phyloP scores from a whole-genome alignment of 768 basidiomycete species.

The Lentinula guzmanii region DNA sequence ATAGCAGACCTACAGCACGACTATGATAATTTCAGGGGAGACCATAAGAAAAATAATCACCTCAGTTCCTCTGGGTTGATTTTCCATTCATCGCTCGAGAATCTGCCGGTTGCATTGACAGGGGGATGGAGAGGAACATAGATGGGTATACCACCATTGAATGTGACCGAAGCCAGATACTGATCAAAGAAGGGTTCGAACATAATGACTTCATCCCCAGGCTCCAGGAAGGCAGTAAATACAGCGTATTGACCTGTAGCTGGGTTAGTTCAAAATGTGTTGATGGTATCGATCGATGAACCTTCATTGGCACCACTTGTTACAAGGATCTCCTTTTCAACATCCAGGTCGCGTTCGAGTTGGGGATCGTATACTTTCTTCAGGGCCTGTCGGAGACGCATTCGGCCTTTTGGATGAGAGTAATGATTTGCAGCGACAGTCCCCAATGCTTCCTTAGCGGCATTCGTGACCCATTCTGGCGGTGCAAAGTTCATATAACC shows the following conservation, averaged over 20 bases:
- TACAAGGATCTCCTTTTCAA: conserved; percentile 85
- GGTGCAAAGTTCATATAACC: conserved; percentile 93
- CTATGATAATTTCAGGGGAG: conserved; percentile 17
- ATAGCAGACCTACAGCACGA: conserved; percentile 51
- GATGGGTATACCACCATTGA: conserved; percentile 90
- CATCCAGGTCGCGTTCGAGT: conserved; percentile 63
- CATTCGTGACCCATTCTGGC: conserved; percentile 71
- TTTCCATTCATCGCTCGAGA: conserved; percentile 76
- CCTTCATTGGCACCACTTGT: conserved; percentile 98
- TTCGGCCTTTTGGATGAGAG: conserved; percentile 85
- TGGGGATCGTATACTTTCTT: conserved; percentile 72
- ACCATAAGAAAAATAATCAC: conserved; percentile 26
- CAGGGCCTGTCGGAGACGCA: conserved; percentile 84
- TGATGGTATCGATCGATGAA: conserved; percentile 21
- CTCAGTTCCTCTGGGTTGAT: conserved; percentile 87
- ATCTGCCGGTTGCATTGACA: conserved; percentile 32
- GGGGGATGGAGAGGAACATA: conserved; percentile 96
- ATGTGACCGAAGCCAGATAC: conserved; percentile 86
- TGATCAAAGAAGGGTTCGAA: conserved; percentile 99
- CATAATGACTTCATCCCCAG: conserved; percentile 96
- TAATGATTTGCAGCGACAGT: conserved; percentile 73
- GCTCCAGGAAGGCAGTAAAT: conserved; percentile 85
- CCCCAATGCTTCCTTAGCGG: conserved; percentile 63
- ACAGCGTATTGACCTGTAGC: conserved; percentile 85
- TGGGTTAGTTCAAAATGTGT: conserved; percentile 1